A percentile compares a stretch with the other conserved stretches of the same genome.
Evolutionary conservation across 2,329 filamentous ascomycete species (phyloP).

Genomic region (Graphilbum fragrans): DNA sequence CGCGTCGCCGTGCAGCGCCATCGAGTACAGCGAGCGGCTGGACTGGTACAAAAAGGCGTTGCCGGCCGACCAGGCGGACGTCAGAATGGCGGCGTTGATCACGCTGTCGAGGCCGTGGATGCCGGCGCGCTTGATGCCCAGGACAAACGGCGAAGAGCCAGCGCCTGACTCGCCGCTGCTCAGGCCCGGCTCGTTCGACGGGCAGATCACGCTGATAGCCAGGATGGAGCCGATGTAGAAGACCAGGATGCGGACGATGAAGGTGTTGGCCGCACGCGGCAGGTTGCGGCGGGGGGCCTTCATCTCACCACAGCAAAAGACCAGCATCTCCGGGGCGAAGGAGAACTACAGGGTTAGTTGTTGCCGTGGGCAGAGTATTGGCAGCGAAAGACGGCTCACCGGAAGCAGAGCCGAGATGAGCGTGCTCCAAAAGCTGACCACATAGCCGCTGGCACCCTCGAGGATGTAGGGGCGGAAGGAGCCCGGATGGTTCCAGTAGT

Average conservation of each 20-base stretch:
- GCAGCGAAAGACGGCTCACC: conserved; percentile 41
- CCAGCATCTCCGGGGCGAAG: no score
- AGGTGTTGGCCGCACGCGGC: no score
- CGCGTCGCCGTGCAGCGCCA: conserved; percentile 48
- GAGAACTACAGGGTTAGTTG: no score
- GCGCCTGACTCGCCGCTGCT: conserved; percentile 28
- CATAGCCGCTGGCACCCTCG: conserved; percentile 26
- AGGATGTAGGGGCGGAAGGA: conserved; percentile 23
- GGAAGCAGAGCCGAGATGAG: conserved; percentile 21
- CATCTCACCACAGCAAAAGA: no score
- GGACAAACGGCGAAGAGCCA: conserved; percentile 48
- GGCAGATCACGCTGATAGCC: conserved; percentile 47
- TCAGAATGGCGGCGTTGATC: conserved; percentile 50
- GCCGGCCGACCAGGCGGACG: conserved; percentile 43
- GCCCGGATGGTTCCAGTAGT: conserved; percentile 30
- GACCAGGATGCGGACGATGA: no score
- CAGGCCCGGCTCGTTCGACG: conserved; percentile 51
- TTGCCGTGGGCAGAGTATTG: no score
- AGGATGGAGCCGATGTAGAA: conserved; percentile 54
- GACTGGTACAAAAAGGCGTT: conserved; percentile 49
- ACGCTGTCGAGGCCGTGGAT: conserved; percentile 51
- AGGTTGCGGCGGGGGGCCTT: no score
- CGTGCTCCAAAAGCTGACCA: conserved; percentile 12
- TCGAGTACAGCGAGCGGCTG: conserved; percentile 46
- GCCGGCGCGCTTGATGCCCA: conserved; percentile 53